Base-by-base conservation (phyloP, 257 asterid genomes). In the Lycium barbarum region DNA sequence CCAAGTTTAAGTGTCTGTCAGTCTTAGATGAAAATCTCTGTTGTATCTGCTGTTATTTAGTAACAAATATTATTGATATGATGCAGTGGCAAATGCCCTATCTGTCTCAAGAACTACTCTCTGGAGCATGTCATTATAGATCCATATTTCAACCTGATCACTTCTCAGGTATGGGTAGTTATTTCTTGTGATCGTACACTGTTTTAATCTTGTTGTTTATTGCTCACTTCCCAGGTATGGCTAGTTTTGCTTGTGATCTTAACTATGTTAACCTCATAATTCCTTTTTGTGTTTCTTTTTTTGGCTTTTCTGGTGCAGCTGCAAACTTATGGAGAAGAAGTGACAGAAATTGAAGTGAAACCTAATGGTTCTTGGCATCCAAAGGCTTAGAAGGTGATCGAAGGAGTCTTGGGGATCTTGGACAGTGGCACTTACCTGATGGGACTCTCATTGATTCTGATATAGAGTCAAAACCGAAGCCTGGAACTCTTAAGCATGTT, bases 51-150 rank as follows among this genome's bases (percentile, higher is more conserved):
- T n/a, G n/a, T 18, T 54, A 54, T 83, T 83, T 83, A 13, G 53
- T 63, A 49, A 54, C 38, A 18, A 47, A 51, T 79, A 17, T 86
- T 86, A 38, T 81, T 76, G 88, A 68, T 90, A 88, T 83, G 68
- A 76, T 97, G 95, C 94, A 97, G 99, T 97, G 99, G 98, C 99
- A 97, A 86, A n/a, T 97, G 99, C 79, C 99, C 98, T 81, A 87
- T 94, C 85, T 97, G 99, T 92, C 89, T 95, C 87, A 97, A 93
- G 96, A 97, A 97, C 87, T 97, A 93, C 86, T 88, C 95, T 67
- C 87, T 94, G 95, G 99, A 94, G 88, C 93, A 93, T 86, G 90
- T 95, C 85, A 90, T 97, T 88, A 90, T 94, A 83, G 98, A 97
- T 86, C 98, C 99, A 14, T 97, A 97, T 92, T 95, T 95, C 85